Percentiles rank a stretch among this genome's conserved stretches.
Conservation (phyloP, 78 protist species). For the Polysphondylium violaceum region DNA sequence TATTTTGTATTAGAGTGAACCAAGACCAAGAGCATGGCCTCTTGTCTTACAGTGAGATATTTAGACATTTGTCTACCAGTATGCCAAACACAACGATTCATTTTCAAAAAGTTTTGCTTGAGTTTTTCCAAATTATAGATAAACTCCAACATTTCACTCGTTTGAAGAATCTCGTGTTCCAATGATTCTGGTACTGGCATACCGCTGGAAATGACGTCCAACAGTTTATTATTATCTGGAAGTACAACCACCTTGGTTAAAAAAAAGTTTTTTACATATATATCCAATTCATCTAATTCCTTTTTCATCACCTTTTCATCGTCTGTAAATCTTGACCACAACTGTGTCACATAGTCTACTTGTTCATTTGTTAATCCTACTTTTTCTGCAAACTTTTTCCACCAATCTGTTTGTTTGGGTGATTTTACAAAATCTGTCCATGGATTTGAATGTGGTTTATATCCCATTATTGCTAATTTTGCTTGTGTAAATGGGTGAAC, state of each 20-base stretch:
- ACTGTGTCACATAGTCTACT: slow-evolving; percentile 18
- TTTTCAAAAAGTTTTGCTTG: slow-evolving; percentile 61
- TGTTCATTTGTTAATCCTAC: slow-evolving; percentile 50
- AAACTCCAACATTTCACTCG: slow-evolving; percentile 61
- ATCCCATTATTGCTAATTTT: slow-evolving; percentile 49
- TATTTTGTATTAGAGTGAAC: slow-evolving; percentile 71
- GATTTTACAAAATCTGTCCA: slow-evolving; percentile 63
- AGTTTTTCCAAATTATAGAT: slow-evolving; percentile 61
- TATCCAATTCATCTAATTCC: slow-evolving; percentile 51
- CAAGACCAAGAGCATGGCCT: slow-evolving; percentile 65
- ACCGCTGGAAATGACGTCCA: neutral
- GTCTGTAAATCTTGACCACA: slow-evolving; percentile 36
- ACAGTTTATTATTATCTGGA: slow-evolving; percentile 30
- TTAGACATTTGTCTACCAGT: slow-evolving; percentile 44
- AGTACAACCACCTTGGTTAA: slow-evolving; percentile 30
- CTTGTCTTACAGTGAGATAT: slow-evolving; percentile 51
- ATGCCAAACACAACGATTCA: slow-evolving; percentile 45
- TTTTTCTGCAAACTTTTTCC: slow-evolving; percentile 46
- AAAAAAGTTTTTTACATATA: slow-evolving; percentile 55
- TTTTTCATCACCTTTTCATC: slow-evolving; percentile 28
- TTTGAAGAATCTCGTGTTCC: slow-evolving; percentile 25
- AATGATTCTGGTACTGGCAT: slow-evolving; percentile 35
- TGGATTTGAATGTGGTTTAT: slow-evolving; percentile 64
- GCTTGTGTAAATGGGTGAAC: slow-evolving; percentile 77
- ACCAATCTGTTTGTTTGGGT: slow-evolving; percentile 55